Evolutionary conservation across 352 stramenopile genomes (phyloP).

Genomic region (Globisporangium cylindrosporum): DNA sequence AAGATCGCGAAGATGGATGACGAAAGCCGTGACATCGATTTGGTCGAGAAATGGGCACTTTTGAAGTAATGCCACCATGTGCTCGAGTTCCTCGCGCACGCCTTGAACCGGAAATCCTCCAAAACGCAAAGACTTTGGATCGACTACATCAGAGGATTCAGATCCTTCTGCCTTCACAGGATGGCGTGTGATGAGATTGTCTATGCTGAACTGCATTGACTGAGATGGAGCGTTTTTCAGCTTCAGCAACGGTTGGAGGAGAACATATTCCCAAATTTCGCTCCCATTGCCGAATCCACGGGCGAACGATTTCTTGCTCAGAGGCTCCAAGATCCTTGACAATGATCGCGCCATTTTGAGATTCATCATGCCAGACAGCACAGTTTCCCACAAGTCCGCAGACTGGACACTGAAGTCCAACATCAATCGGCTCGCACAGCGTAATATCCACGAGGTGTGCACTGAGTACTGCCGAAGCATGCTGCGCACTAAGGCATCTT

Average conservation of each 20-base stretch:
- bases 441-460: constrained; percentile 33
- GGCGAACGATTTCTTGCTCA: constrained; percentile 37
- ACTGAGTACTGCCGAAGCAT: constrained; percentile 38
- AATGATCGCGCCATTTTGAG: constrained; percentile 48
- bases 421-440: constrained; percentile 39
- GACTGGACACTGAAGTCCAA: constrained; percentile 51
- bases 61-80: constrained; percentile 42
- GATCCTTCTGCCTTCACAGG: neutral
- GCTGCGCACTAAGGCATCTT: constrained; percentile 39
- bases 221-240: constrained; percentile 8
- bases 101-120: constrained; percentile 17
- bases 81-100: constrained; percentile 24
- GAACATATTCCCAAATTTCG: constrained; percentile 39
- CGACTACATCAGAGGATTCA: neutral
- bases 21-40: constrained; percentile 47
- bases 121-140: constrained; percentile 22
- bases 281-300: constrained; percentile 28
- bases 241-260: constrained; percentile 25
- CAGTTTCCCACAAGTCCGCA: constrained; percentile 41
- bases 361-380: constrained; percentile 43
- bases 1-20: constrained; percentile 46
- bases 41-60: constrained; percentile 59
- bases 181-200: neutral
- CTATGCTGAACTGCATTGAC: constrained; percentile 2
- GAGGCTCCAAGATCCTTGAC: constrained; percentile 27